A percentile compares a stretch with the other conserved stretches of the same genome.
Evolutionary conservation across 2,329 filamentous ascomycete genomes (phyloP).

Genomic region (Harringtonia aguacate): DNA sequence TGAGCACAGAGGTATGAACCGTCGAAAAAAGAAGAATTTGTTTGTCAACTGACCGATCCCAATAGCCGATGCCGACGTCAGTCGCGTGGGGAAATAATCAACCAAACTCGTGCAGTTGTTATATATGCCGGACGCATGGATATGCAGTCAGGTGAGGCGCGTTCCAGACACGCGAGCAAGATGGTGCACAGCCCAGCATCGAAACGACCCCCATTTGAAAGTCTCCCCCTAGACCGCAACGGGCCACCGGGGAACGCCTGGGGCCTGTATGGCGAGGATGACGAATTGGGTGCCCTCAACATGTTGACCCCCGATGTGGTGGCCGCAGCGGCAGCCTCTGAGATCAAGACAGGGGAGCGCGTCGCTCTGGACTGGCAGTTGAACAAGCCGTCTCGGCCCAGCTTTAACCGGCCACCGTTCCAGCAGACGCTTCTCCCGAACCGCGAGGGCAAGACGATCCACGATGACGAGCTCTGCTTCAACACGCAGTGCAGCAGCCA

Average conservation of each 20-base stretch:
- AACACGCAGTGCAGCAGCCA: constrained; percentile 36
- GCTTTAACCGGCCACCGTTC: constrained; percentile 15
- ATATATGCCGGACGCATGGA: too few relatives aligned
- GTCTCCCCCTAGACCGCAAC: constrained; percentile 12
- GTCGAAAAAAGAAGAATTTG: too few relatives aligned
- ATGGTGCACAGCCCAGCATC: too few relatives aligned
- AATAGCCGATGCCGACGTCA: too few relatives aligned
- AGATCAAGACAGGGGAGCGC: constrained; percentile 44
- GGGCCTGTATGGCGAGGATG: constrained; percentile 36
- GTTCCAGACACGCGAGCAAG: too few relatives aligned
- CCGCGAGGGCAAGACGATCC: constrained; percentile 12
- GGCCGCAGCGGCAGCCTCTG: constrained; percentile 22
- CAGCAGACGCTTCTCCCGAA: not conserved
- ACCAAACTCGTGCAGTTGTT: too few relatives aligned
- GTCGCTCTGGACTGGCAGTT: constrained; percentile 52
- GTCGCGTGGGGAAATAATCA: too few relatives aligned
- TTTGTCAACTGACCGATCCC: too few relatives aligned
- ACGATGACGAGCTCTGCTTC: constrained; percentile 28
- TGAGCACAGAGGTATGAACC: too few relatives aligned
- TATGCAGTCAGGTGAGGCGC: too few relatives aligned
- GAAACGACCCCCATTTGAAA: constrained; percentile 18
- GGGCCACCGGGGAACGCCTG: constrained; percentile 23
- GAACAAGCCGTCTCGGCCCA: constrained; percentile 30
- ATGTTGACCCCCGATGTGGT: constrained; percentile 12
- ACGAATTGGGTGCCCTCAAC: constrained; percentile 24